These are phyloP conservation scores for Amylocarpus encephaloides DNA, from an alignment of 2,329 filamentous ascomycete genomes.

Conservation along the genomic window DNA sequence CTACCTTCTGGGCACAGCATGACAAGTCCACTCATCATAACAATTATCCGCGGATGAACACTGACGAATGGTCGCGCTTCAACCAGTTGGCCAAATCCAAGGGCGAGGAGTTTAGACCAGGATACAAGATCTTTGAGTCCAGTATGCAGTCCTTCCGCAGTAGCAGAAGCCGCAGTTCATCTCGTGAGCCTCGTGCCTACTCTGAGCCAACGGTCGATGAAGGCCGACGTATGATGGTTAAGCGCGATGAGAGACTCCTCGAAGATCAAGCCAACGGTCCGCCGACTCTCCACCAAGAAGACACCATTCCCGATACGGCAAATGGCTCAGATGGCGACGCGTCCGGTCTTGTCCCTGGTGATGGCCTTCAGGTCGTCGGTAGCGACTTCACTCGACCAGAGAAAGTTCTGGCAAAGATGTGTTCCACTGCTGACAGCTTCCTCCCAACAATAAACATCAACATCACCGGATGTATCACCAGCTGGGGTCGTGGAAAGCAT, in stretches of 20 bases:
- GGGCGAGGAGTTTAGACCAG: slow-evolving; percentile 48
- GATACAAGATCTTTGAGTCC: slow-evolving; percentile 39
- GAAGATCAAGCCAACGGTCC: slow-evolving; percentile 6
- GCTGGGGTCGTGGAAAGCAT: slow-evolving; percentile 67
- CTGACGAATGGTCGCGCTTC: slow-evolving; percentile 52
- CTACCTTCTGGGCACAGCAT: slow-evolving; percentile 49
- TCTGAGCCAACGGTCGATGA: slow-evolving; percentile 25
- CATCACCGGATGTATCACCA: slow-evolving; percentile 60
- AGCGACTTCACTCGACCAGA: slow-evolving; percentile 32
- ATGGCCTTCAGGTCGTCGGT: slow-evolving; percentile 11
- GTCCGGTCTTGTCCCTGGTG: neutral
- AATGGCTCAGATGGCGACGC: slow-evolving; percentile 6
- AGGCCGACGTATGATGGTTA: slow-evolving; percentile 22
- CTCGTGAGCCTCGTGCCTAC: slow-evolving; percentile 22
- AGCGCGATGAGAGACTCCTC: slow-evolving; percentile 27
- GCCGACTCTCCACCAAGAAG: slow-evolving; percentile 4
- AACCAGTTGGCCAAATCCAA: slow-evolving; percentile 43
- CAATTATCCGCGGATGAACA: slow-evolving; percentile 57
- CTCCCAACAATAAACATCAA: slow-evolving; percentile 56
- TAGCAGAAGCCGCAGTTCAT: slow-evolving; percentile 22
- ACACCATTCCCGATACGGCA: slow-evolving; percentile 10
- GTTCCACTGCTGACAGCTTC: slow-evolving; percentile 59
- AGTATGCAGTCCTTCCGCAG: slow-evolving; percentile 27
- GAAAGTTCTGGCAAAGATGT: slow-evolving; percentile 56
- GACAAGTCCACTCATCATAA: slow-evolving; percentile 53